These are phyloP conservation scores for Rhamnella rubrinervis DNA, from an alignment of 331 rosid species.

Conservation along the genomic window DNA sequence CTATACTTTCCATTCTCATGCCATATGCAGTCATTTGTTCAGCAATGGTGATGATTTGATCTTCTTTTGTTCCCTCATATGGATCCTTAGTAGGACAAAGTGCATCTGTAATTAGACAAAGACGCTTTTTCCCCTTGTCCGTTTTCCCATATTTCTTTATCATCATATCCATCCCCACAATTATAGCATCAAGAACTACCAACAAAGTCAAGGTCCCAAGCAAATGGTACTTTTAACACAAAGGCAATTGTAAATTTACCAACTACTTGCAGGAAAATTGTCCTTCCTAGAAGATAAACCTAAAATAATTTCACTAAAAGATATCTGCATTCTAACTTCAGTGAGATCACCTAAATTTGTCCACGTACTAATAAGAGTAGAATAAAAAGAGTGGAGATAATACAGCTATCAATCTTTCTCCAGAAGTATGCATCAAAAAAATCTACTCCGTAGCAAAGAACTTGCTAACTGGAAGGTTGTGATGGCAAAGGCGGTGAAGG, in stretches of 20 bases:
- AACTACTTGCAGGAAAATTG: conserved; percentile 5
- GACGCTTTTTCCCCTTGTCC: conserved; percentile 72
- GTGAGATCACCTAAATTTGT: no score
- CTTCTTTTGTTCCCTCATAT: conserved; percentile 76
- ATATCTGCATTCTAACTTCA: no score
- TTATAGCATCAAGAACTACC: conserved; percentile 88
- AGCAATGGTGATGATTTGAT: conserved; percentile 75
- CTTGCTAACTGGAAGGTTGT: no score
- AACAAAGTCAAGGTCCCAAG: conserved; percentile 58
- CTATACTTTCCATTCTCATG: conserved; percentile 82
- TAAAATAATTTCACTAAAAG: not conserved
- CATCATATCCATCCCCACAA: conserved; percentile 91
- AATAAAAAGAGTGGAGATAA: no score
- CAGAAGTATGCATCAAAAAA: no score
- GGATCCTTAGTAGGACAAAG: conserved; percentile 66
- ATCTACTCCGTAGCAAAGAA: no score
- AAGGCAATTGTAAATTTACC: conserved; percentile 3
- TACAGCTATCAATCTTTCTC: no score
- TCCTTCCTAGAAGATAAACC: conserved; percentile 7
- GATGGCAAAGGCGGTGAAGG: no score
- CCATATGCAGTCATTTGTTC: conserved; percentile 67
- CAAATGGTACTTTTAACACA: conserved; percentile 7
- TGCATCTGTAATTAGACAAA: conserved; percentile 84
- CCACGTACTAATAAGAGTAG: no score
- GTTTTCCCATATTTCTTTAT: conserved; percentile 78